Evolutionary conservation across 805 yeast genomes (phyloP).

Genomic region (Hagleromyces aurorensis): DNA sequence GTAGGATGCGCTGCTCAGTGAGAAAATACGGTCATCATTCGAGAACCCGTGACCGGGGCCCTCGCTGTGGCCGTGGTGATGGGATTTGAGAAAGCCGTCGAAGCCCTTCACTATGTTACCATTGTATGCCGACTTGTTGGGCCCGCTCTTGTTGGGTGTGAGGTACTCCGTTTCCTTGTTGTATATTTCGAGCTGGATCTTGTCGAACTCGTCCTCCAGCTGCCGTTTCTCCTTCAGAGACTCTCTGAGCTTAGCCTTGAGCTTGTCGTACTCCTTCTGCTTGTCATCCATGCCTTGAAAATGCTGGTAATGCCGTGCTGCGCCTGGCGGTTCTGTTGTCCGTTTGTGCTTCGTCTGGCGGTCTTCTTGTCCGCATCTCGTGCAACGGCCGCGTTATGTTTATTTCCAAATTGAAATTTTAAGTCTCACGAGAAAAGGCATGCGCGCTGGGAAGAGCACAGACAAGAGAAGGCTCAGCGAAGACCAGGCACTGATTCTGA

Average conservation of each 20-base stretch:
- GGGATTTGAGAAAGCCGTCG: conserved; percentile 59
- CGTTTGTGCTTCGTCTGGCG: not conserved
- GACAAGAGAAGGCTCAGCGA: not conserved
- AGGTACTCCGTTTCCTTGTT: conserved; percentile 73
- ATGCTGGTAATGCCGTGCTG: too few relatives aligned
- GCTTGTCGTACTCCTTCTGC: conserved; percentile 48
- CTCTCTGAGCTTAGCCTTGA: conserved; percentile 58
- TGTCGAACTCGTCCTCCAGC: conserved; percentile 54
- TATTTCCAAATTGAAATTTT: too few relatives aligned
- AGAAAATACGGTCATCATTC: conserved; percentile 76
- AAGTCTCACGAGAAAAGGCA: too few relatives aligned
- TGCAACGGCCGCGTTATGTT: too few relatives aligned
- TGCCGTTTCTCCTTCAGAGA: conserved; percentile 53
- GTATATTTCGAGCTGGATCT: conserved; percentile 70
- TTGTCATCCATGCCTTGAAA: conserved; percentile 15
- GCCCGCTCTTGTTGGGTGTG: conserved; percentile 49
- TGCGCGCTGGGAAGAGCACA: too few relatives aligned
- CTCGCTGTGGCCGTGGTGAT: conserved; percentile 21
- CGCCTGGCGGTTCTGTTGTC: not conserved
- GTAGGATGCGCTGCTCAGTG: conserved; percentile 63
- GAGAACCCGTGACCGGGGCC: conserved; percentile 33
- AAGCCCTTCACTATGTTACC: conserved; percentile 88
- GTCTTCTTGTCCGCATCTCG: too few relatives aligned
- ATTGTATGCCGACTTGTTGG: conserved; percentile 13
- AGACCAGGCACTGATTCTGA: not conserved